Base-by-base conservation (phyloP, 2,329 filamentous ascomycete genomes). In the Geosmithia flava region DNA sequence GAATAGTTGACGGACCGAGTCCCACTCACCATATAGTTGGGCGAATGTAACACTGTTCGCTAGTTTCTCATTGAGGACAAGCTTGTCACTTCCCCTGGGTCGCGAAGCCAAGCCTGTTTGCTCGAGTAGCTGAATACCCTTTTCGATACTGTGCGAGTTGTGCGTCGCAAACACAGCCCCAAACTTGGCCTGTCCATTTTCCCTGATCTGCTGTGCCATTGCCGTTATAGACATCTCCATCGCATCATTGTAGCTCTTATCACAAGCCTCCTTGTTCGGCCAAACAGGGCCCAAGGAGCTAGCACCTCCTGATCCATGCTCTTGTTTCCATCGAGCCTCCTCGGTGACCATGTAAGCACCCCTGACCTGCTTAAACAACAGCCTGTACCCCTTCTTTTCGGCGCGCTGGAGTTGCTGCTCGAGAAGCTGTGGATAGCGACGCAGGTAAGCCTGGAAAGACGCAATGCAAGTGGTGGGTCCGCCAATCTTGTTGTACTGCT, bases 211-310 rank as follows among this genome's bases (percentile, higher is more conserved):
- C 0, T 50, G 33, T 11, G 51, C 49, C 15, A 53, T 45, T 1
- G 29, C 49, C 39, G n/a, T 40, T 27, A 66, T 54, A 54, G 59
- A 39, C 64, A 64, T 20, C 64, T 60, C 62, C 62, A 52, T 33
- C 8, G 29, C 20, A 20, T 29, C 40, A 19, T 44, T 15, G 40
- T 49, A 46, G 45, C 19, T 42, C 8, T 39, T n/a, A 10, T 47
- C 45, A 1, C 29, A 40, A 11, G 39, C 37, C 15, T 39, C 29
- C 45, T 47, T 47, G 45, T 27, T 47, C 4, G 44, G 7, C 52
- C 48, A 55, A 15, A 56, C 41, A 2, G 48, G 47, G 15, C 50
- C 45, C 17, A 41, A 27, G 27, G 52, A 46, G 16, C 50, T 13
- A 29, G 45, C 48, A 42, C 49, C 47, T n/a, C n/a, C n/a, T n/a